Base-by-base conservation (phyloP, 495 filamentous ascomycete species). In the Apiosordaria backusii region DNA sequence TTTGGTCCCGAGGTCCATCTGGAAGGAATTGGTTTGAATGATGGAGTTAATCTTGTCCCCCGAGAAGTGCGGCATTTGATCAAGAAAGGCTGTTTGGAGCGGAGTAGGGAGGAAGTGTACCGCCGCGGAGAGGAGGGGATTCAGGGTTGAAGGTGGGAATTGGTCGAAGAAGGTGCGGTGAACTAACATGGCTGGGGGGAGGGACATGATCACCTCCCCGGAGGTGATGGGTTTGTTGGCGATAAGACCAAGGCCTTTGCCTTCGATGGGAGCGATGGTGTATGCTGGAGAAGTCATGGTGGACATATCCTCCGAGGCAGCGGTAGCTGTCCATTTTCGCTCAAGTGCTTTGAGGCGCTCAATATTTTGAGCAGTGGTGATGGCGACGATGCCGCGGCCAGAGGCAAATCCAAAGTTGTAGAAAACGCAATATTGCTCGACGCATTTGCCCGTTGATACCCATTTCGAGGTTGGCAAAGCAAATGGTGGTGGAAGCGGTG, bases 21-120 rank as follows among this genome's bases (percentile, higher is more conserved):
- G 69, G 65, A 75, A 76, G 10, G 73, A 67, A 40, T 76, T 75
- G 21, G 71, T 73, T 13, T 69, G 61, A n/a, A 76, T 27, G 68
- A 75, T 75, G 53, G 67, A 69, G 52, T 40, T 58, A 65, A 72
- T 59, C 21, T 65, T 61, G 62, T 71, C 69, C 10, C 68, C 67
- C 57, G 65, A 64, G 16, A 66, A 60, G 59, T 69, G 65, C 23
- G 64, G 63, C 62, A 70, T 69, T 61, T 70, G 70, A 0, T 60
- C 52, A 0, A 61, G 22, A 61, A 72, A 74, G 15, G 35, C 40
- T 1, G 29, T 15, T n/a, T 66, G 60, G 1, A 68, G 63, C 10
- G 50, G 10, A 0, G 64, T 16, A 2, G 74, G 74, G 19, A 76
- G 68, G 2, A 53, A 57, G 16, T 62, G 16, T 18, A 75, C 23